A percentile compares a stretch with the other conserved stretches of the same genome.
Evolutionary conservation across 805 yeast genomes (phyloP).

Genomic region (Yueomyces sinensis): DNA sequence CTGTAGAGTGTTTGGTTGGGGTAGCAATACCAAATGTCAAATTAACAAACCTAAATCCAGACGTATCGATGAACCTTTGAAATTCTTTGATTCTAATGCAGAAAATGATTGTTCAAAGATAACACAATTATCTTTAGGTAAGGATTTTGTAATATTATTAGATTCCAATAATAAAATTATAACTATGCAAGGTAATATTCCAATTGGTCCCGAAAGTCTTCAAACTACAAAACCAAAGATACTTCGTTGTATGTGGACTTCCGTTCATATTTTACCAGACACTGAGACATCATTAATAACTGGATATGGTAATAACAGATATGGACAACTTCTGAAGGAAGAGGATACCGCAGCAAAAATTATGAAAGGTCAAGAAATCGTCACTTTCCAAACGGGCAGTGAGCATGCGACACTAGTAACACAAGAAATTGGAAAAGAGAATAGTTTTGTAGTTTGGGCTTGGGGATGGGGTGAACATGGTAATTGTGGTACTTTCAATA

Average conservation of each 20-base stretch:
- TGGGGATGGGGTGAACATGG: conserved; percentile 99
- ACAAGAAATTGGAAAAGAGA: conserved; percentile 5
- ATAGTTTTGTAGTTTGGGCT: conserved; percentile 31
- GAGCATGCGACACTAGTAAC: conserved; percentile 61
- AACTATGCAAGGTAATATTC: conserved; percentile 8
- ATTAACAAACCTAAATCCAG: conserved; percentile 20
- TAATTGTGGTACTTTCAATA: conserved; percentile 52
- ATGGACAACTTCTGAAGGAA: conserved; percentile 43
- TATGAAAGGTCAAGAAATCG: neutral
- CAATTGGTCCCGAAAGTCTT: conserved; percentile 2
- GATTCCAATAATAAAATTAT: conserved; percentile 7
- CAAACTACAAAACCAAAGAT: neutral
- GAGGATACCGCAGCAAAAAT: too few relatives aligned
- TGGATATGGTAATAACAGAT: conserved; percentile 57
- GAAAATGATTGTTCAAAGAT: conserved; percentile 2
- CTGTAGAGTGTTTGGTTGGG: conserved; percentile 33
- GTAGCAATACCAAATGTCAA: conserved; percentile 36
- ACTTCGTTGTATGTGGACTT: conserved; percentile 57
- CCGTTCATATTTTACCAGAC: too few relatives aligned
- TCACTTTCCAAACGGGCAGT: conserved; percentile 48
- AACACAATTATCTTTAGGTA: conserved; percentile 16
- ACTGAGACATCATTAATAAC: conserved; percentile 20
- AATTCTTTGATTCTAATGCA: conserved; percentile 6
- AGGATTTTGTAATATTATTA: conserved; percentile 14
- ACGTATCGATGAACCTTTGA: conserved; percentile 6